These are phyloP conservation scores for Tylopilus sp. DNA, from an alignment of 1,284 basidiomycete genomes.

Conservation along the genomic window DNA sequence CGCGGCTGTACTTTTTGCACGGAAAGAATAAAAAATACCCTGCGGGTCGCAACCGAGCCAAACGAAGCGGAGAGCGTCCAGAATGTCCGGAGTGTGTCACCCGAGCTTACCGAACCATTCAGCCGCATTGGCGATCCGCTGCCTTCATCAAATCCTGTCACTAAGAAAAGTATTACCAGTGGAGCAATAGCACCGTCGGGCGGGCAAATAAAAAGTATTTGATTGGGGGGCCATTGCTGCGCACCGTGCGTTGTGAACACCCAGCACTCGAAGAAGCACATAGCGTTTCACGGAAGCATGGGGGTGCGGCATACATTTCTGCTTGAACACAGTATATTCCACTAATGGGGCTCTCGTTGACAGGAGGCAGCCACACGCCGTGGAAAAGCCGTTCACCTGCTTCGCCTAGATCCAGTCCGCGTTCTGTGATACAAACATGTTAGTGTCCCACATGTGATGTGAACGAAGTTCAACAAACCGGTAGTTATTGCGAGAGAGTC, in stretches of 20 bases:
- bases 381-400: neutral
- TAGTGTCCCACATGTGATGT: neutral
- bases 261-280: neutral
- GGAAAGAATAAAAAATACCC: neutral
- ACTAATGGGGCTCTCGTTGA: neutral
- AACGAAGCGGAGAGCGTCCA: neutral
- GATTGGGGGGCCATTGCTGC: neutral
- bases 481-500: neutral
- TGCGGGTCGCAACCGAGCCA: constrained; percentile 6
- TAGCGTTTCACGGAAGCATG: neutral
- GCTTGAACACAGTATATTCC: neutral
- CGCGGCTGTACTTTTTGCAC: neutral
- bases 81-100: neutral
- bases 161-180: neutral
- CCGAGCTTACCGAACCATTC: neutral
- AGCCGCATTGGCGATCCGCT: constrained; percentile 15
- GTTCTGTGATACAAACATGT: neutral
- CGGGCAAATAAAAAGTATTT: neutral
- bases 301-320: neutral
- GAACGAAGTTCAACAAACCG: neutral
- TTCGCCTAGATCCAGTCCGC: neutral
- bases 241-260: neutral
- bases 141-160: constrained; percentile 3
- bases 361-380: constrained; percentile 1
- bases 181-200: neutral